phyloP scores from a whole-genome alignment of 2,329 filamentous ascomycete genomes.

The Fonsecaea monophora region DNA sequence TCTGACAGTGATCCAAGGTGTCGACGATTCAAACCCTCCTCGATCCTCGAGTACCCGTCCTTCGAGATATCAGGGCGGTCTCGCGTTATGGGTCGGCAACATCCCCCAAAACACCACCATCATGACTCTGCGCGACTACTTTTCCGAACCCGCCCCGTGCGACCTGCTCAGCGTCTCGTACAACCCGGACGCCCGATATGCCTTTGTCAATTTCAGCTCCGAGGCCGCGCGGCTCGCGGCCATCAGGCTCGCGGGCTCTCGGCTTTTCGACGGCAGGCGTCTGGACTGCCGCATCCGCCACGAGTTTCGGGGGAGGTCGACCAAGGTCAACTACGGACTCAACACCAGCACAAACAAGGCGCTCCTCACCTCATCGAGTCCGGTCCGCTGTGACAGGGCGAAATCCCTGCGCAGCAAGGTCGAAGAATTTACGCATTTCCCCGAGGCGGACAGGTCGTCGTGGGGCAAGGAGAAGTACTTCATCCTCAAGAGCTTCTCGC shows the following conservation, averaged over 20 bases:
- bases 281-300: constrained; percentile 34
- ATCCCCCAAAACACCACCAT: constrained; percentile 29
- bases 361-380: not conserved
- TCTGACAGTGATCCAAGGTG: not conserved
- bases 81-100: constrained; percentile 36
- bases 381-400: constrained; percentile 15
- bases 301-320: constrained; percentile 26
- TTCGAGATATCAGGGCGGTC: constrained; percentile 22
- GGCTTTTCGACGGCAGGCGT: constrained; percentile 27
- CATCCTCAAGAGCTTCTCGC: constrained; percentile 32
- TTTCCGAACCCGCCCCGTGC: constrained; percentile 13
- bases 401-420: constrained; percentile 21
- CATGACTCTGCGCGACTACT: constrained; percentile 33
- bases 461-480: constrained; percentile 31
- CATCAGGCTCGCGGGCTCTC: constrained; percentile 26
- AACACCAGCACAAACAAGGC: not conserved
- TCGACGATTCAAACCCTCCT: not conserved
- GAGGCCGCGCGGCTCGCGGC: constrained; percentile 23
- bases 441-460: constrained; percentile 26
- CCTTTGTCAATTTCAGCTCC: constrained; percentile 33
- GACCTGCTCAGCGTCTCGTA: constrained; percentile 33
- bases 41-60: not conserved
- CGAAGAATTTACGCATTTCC: constrained; percentile 28
- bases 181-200: constrained; percentile 33
- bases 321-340: constrained; percentile 33